Evolutionary conservation across 805 yeast genomes (phyloP), one percentile per base, ranked within the genome.

Genomic region (Blastobotrys terrestris): DNA sequence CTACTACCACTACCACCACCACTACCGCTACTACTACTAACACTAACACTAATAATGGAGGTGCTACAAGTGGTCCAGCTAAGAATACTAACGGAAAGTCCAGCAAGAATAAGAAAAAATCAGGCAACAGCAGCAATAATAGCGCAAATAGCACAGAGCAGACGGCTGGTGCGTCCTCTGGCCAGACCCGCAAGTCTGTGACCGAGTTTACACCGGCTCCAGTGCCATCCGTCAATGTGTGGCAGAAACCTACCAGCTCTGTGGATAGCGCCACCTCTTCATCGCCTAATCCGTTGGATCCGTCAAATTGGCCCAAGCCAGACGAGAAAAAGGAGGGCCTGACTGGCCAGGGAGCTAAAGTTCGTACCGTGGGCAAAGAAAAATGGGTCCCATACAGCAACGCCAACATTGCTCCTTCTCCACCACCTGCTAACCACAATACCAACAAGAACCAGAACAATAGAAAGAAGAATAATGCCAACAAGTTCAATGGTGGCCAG

Each of bases 121-220:
- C 46, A 11, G 35, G 22, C 31, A 39, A 19, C n/a, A n/a, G n/a
- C n/a, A n/a, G n/a, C n/a, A n/a, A n/a, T n/a, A 44, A 21, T n/a
- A 39, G 31, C 35, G 43, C 47, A 21, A 26, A 43, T 16, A 46
- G 5, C n/a, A 41, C 54, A 11, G 49, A 60, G 50, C 64, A 63
- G 55, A 66, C 56, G 47, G 46, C 51, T 3, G 56, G n/a, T n/a
- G n/a, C n/a, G n/a, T n/a, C n/a, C n/a, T n/a, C n/a, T n/a, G n/a
- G n/a, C n/a, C n/a, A n/a, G n/a, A n/a, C n/a, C n/a, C n/a, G n/a
- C n/a, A n/a, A n/a, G n/a, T n/a, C n/a, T n/a, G n/a, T n/a, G n/a
- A n/a, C 54, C 68, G 61, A 65, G 39, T 68, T 79, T 26, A 80
- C 83, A 7, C 87, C 87, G 3, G 87, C 87, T 22, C 87, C 87